Conservation (phyloP, 2,329 filamentous ascomycete genomes). For the Leptographium radiaticola region DNA sequence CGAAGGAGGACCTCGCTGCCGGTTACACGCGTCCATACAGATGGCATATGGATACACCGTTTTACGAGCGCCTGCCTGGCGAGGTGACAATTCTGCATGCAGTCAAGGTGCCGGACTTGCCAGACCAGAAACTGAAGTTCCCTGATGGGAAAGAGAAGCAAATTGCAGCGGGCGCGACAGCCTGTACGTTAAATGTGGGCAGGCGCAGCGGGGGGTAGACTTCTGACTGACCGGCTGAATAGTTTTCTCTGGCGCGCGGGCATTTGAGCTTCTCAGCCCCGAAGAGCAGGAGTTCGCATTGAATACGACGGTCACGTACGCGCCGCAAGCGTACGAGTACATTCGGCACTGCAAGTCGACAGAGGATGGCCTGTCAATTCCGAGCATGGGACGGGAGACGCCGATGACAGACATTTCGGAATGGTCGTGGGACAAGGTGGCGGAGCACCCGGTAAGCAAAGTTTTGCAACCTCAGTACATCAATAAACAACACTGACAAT, state of each 20-base stretch:
- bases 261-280: slow-evolving; percentile 8
- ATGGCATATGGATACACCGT: slow-evolving; percentile 69
- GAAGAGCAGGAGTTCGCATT: slow-evolving; percentile 9
- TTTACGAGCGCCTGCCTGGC: slow-evolving; percentile 61
- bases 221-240: not conserved
- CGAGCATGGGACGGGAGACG: slow-evolving; percentile 5
- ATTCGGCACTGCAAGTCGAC: slow-evolving; percentile 30
- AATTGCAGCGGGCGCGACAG: slow-evolving; percentile 9
- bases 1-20: slow-evolving; percentile 23
- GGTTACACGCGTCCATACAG: slow-evolving; percentile 48
- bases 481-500: too few species aligned
- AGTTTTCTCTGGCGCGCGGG: slow-evolving; percentile 9
- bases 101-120: slow-evolving; percentile 48
- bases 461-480: not conserved
- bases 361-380: slow-evolving; percentile 9
- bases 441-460: slow-evolving; percentile 19
- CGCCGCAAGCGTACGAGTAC: slow-evolving; percentile 10
- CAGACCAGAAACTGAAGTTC: slow-evolving; percentile 7
- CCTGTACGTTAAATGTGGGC: not conserved
- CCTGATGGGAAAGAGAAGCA: slow-evolving; percentile 5
- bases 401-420: not conserved
- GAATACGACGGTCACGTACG: slow-evolving; percentile 9
- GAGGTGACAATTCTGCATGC: slow-evolving; percentile 60
- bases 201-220: too few species aligned
- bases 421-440: slow-evolving; percentile 10